Base-by-base conservation (phyloP, 495 filamentous ascomycete species). In the Neurospora sp. region DNA sequence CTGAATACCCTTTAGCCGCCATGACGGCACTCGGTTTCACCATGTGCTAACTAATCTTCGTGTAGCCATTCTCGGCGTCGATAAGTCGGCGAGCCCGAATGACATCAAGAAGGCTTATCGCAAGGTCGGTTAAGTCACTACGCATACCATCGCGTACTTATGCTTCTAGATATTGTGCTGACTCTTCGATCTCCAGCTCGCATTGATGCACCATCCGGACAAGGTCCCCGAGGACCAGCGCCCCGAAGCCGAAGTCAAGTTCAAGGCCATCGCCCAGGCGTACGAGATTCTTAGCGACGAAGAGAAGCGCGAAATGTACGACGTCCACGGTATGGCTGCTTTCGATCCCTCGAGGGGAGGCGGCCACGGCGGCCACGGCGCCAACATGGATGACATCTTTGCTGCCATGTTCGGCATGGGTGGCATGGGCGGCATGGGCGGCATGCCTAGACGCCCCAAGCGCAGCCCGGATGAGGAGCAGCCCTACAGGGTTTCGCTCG, bases 221-320 rank as follows among this genome's bases (percentile, higher is more conserved):
- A 99, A 99, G 85, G 96, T 98, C 70, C 87, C 94, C 76, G 93
- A 96, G 83, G 88, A 90, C 37, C 90, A 95, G 76, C 91, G 96
- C 71, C 92, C 87, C 74, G 89, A 89, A 71, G 93, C 96, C 41
- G 95, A 97, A 77, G 86, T 91, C 77, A 93, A 89, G 74, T 99
- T 99, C 88, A 98, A 98, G 83, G 83, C 88, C 69, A 89, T 97
- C 59, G 93, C 91, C 70, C 91, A 96, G 84, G 96, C 96, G 74
- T 99, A 98, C 85, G 96, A 99, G 80, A 97, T 98, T 79, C 93
- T 99, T 69, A 91, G 91, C 82, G 94, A 99, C 86, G 96, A 98
- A 71, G 90, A 98, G 39, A 98, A 96, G 80, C 91, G 96, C 75
- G 87, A 92, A 31, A 81, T 94, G 70, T 99, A 99, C 82, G 94